These are phyloP conservation scores for Sideroxylon spinosum DNA, from an alignment of 179 eudicot genomes.

Conservation along the genomic window DNA sequence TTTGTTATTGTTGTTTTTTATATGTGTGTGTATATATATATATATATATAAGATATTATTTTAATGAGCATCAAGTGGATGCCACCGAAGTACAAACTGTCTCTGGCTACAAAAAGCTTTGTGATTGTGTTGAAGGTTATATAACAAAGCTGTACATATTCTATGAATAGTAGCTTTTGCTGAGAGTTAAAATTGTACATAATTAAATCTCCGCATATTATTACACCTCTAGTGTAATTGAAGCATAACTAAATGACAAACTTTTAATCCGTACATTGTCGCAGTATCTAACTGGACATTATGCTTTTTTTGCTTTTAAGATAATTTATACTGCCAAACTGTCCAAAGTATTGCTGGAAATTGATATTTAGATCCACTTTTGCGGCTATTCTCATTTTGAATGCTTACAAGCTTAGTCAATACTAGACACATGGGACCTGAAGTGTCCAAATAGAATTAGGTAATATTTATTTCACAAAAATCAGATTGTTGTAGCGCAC, in stretches of 20 bases:
- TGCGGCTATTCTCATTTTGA: not conserved
- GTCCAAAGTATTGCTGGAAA: not conserved
- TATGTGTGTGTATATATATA: too few relatives aligned
- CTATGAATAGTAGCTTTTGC: not conserved
- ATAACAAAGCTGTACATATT: not conserved
- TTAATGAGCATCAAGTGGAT: too few relatives aligned
- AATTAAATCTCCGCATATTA: not conserved
- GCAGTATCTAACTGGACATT: not conserved
- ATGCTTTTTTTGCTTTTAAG: not conserved
- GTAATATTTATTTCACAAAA: not conserved
- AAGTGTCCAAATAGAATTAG: not conserved
- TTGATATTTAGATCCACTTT: not conserved
- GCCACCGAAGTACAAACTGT: too few relatives aligned
- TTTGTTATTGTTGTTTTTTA: not conserved
- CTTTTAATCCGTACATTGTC: not conserved
- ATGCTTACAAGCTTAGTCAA: not conserved
- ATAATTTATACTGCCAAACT: not conserved
- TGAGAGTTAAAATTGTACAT: slow-evolving; percentile 2
- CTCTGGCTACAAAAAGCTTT: not conserved
- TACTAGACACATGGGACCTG: not conserved
- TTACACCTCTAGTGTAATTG: not conserved
- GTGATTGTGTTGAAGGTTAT: not conserved
- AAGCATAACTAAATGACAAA: not conserved
- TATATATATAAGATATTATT: too few relatives aligned
- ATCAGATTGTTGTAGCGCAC: not conserved